Percentiles rank a stretch among this genome's conserved stretches.
Evolutionary conservation across 441 rosid genomes (phyloP).

Genomic region (Manihot esculenta): DNA sequence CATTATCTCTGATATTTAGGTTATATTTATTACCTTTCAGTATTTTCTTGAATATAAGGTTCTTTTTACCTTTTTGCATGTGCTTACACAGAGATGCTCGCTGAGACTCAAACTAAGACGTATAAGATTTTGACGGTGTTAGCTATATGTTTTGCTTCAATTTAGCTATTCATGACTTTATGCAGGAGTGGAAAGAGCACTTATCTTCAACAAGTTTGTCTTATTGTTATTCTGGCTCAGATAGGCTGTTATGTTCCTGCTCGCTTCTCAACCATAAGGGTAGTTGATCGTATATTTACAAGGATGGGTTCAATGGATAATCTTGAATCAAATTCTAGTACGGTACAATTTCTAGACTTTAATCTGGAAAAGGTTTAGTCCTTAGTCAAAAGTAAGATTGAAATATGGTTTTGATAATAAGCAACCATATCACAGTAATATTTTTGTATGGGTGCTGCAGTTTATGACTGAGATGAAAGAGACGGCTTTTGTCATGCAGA

Average conservation of each 20-base stretch:
- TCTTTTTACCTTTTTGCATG: too few relatives aligned
- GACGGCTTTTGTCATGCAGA: slow-evolving; percentile 96
- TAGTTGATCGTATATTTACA: slow-evolving; percentile 90
- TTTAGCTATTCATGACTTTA: slow-evolving; percentile 26
- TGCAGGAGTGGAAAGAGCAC: slow-evolving; percentile 99
- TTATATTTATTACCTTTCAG: too few relatives aligned
- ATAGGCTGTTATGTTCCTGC: slow-evolving; percentile 97
- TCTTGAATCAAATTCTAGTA: slow-evolving; percentile 94
- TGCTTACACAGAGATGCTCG: too few relatives aligned
- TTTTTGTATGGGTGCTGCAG: slow-evolving; percentile 44
- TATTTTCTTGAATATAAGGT: too few relatives aligned
- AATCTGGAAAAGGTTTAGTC: slow-evolving; percentile 4
- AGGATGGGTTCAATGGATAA: slow-evolving; percentile 94
- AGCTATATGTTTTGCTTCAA: neutral
- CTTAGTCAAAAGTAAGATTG: neutral
- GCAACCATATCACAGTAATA: slow-evolving; percentile 1
- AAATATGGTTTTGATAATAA: slow-evolving; percentile 7
- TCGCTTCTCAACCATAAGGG: slow-evolving; percentile 79
- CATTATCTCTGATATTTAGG: too few relatives aligned
- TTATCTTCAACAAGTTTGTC: slow-evolving; percentile 96
- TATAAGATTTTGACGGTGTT: neutral
- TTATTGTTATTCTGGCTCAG: slow-evolving; percentile 92
- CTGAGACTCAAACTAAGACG: too few relatives aligned
- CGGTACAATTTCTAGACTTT: slow-evolving; percentile 49
- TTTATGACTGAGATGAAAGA: slow-evolving; percentile 99